Base-by-base conservation (phyloP, 495 filamentous ascomycete genomes). In the Arthonia radiata region DNA sequence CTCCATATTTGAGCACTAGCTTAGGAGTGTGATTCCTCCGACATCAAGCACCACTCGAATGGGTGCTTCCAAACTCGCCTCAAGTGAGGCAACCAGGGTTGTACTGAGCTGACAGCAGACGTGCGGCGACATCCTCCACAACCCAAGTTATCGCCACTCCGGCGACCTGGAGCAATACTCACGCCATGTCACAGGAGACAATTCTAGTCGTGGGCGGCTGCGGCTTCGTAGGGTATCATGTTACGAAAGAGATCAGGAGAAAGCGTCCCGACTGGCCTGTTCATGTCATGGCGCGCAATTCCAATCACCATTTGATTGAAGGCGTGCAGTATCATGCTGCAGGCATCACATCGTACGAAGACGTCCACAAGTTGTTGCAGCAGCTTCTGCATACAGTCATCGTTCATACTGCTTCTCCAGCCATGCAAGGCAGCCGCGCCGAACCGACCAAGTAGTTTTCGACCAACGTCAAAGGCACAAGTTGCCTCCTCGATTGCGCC, bases 141-240 rank as follows among this genome's bases (percentile, higher is more conserved):
- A n/a, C n/a, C n/a, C n/a, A n/a, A n/a, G n/a, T n/a, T n/a, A n/a
- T n/a, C n/a, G n/a, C n/a, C n/a, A n/a, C n/a, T n/a, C n/a, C n/a
- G n/a, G n/a, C n/a, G n/a, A n/a, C n/a, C n/a, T n/a, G n/a, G n/a
- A n/a, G n/a, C n/a, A n/a, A n/a, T n/a, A n/a, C n/a, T n/a, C n/a
- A n/a, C n/a, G n/a, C n/a, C n/a, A n/a, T n/a, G n/a, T n/a, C n/a
- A n/a, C n/a, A n/a, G n/a, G n/a, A n/a, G n/a, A n/a, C n/a, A n/a
- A n/a, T 67, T 33, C 50, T 72, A 33, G 64, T 76, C 30, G 63
- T 68, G 34, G 70, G 70, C 34, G 70, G 70, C 30, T 70, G 64
- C 39, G 69, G 70, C 32, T 76, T 73, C 51, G 58, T 76, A 8
- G 70, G 70, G 41, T 61, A 64, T 39, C 66, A 73, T 49, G 60